Percentiles rank a stretch among this genome's conserved stretches.
phyloP scores from a whole-genome alignment of 2,329 filamentous ascomycete species.

The Waltergamsia citrina region DNA sequence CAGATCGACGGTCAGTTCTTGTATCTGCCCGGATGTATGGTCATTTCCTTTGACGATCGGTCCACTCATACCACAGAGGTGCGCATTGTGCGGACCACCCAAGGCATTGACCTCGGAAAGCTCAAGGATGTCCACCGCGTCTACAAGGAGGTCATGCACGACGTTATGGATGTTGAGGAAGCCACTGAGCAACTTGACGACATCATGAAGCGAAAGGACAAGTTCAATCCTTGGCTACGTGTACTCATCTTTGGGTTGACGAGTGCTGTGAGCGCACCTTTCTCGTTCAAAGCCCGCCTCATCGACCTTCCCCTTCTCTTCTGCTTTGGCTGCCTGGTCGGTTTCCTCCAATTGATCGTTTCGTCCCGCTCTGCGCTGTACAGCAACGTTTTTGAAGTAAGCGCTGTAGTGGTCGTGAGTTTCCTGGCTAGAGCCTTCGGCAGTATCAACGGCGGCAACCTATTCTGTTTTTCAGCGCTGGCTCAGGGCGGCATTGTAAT shows the following conservation, averaged over 20 bases:
- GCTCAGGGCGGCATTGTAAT: conserved; percentile 57
- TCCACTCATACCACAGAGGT: conserved; percentile 58
- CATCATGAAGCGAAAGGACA: conserved; percentile 43
- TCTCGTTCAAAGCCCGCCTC: conserved; percentile 61
- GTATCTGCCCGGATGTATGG: conserved; percentile 86
- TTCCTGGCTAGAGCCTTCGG: conserved; percentile 55
- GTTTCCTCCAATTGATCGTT: conserved; percentile 60
- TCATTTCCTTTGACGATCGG: conserved; percentile 75
- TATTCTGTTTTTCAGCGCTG: conserved; percentile 59
- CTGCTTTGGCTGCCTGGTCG: conserved; percentile 59
- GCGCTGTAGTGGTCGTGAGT: conserved; percentile 49
- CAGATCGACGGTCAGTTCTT: conserved; percentile 83
- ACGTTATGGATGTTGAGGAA: conserved; percentile 47
- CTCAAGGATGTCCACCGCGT: conserved; percentile 51
- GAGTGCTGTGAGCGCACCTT: conserved; percentile 62
- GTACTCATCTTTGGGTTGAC: conserved; percentile 65
- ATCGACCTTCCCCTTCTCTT: conserved; percentile 69
- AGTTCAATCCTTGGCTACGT: conserved; percentile 40
- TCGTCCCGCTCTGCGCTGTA: conserved; percentile 61
- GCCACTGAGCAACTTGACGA: conserved; percentile 42
- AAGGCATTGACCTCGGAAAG: conserved; percentile 52
- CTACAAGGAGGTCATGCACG: conserved; percentile 57
- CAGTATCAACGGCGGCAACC: conserved; percentile 37
- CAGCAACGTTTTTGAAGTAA: conserved; percentile 56
- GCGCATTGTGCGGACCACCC: conserved; percentile 46